Evolutionary conservation across 345 rosid species (phyloP), one percentile per base, ranked within the genome.

Genomic region (Kernera saxatilis): DNA sequence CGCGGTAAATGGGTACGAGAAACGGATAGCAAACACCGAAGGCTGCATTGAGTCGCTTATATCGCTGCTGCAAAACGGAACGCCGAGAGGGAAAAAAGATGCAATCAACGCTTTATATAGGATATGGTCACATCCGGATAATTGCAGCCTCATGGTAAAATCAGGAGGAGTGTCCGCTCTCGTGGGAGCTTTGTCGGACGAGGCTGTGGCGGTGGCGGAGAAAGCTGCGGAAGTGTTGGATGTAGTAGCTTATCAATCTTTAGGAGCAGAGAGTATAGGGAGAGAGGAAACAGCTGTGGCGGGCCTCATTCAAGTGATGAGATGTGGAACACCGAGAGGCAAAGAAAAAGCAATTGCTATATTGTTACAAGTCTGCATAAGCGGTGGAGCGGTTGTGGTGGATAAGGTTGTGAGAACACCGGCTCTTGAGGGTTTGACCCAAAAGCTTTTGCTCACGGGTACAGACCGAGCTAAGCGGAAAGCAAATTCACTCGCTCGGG

Each of bases 401-500:
- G 93, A 86, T 78, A 89, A 82, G 70, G 90, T 85, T 56, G 71
- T 86, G 13, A 82, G 76, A 69, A 85, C 27, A 35, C 62, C 62
- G 27, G 44, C 27, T 39, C 78, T 93, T 77, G 84, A 75, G 1
- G 81, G 85, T 30, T 74, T 91, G 79, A 85, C 84, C 10, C 90
- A 84, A 70, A 66, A 80, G 12, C 79, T 93, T 27, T 64, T 86
- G 62, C 87, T 84, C 59, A 93, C 91, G 0, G 96, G 98, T 50
- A 87, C 97, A 30, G 85, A 89, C 64, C 80, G 96, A 13, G 98
- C 96, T 0, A 84, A 89, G 79, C 82, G 97, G 69, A 93, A 90
- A 73, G 95, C 94, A 0, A 87, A 83, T 53, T 86, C 97, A 1
- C 94, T 91, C 52, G 91, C 87, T 18, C 72, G 86, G 69, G 86